Conservation (phyloP, 2,329 filamentous ascomycete genomes). For the Penicillium freii region DNA sequence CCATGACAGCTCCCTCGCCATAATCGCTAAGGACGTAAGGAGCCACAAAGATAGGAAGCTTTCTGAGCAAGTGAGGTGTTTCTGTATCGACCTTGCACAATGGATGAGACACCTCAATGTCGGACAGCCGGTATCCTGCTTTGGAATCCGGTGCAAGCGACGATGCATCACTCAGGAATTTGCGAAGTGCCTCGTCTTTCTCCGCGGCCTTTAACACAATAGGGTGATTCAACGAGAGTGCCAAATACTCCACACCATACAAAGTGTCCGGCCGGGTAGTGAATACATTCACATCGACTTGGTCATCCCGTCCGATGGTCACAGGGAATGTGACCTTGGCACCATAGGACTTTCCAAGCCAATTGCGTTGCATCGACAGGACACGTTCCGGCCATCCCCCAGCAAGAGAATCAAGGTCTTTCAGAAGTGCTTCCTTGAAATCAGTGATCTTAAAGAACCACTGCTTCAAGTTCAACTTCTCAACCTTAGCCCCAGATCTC, state of each 20-base stretch:
- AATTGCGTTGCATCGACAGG: slow-evolving; percentile 78
- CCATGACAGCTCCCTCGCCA: slow-evolving; percentile 86
- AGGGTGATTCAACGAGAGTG: slow-evolving; percentile 70
- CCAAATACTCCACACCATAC: slow-evolving; percentile 82
- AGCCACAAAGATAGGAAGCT: slow-evolving; percentile 74
- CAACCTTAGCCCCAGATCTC: slow-evolving; percentile 81
- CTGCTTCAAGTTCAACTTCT: slow-evolving; percentile 75
- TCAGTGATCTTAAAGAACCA: slow-evolving; percentile 87
- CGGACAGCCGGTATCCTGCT: slow-evolving; percentile 65
- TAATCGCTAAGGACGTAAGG: slow-evolving; percentile 84
- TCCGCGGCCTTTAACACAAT: slow-evolving; percentile 63
- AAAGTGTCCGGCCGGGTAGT: slow-evolving; percentile 84
- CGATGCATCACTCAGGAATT: slow-evolving; percentile 60
- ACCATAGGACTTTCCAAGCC: slow-evolving; percentile 77
- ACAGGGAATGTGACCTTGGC: slow-evolving; percentile 70
- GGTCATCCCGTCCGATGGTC: slow-evolving; percentile 32
- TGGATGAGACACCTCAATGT: slow-evolving; percentile 64
- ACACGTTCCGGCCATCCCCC: slow-evolving; percentile 80
- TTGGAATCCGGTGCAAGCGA: slow-evolving; percentile 58
- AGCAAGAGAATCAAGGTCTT: slow-evolving; percentile 66
- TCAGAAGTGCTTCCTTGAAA: slow-evolving; percentile 69
- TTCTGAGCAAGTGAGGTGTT: slow-evolving; percentile 36
- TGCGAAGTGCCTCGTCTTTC: slow-evolving; percentile 59
- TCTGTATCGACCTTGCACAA: slow-evolving; percentile 56
- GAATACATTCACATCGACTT: slow-evolving; percentile 65